These are phyloP conservation scores for Misopates orontium DNA, from an alignment of 257 asterid genomes.

Conservation along the genomic window DNA sequence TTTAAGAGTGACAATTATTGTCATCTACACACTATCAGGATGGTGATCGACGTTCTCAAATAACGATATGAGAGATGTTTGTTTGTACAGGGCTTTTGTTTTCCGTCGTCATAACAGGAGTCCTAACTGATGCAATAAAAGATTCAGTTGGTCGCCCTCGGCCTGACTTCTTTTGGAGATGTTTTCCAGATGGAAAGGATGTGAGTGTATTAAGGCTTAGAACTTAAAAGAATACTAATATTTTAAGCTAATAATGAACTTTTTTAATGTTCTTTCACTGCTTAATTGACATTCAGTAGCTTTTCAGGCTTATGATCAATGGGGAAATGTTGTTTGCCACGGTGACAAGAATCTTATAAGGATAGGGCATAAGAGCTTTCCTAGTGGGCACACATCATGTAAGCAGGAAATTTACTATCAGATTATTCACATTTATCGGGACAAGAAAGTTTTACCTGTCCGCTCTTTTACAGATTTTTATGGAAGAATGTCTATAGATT, in stretches of 20 bases:
- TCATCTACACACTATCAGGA: too few relatives aligned
- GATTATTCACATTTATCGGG: too few relatives aligned
- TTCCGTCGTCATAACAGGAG: slow-evolving; percentile 52
- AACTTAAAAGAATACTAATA: background rate
- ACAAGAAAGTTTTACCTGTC: too few relatives aligned
- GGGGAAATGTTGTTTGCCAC: slow-evolving; percentile 52
- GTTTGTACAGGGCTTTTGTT: slow-evolving; percentile 45
- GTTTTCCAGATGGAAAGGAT: slow-evolving; percentile 61
- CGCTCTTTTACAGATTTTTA: too few relatives aligned
- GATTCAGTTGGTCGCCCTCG: slow-evolving; percentile 68
- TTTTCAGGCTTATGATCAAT: background rate
- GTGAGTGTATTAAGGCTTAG: slow-evolving; percentile 24
- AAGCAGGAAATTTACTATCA: slow-evolving; percentile 1
- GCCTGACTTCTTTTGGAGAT: slow-evolving; percentile 67
- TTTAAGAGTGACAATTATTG: too few relatives aligned
- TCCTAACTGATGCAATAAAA: slow-evolving; percentile 59
- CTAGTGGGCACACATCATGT: slow-evolving; percentile 69
- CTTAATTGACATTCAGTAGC: background rate
- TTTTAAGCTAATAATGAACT: background rate
- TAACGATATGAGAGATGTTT: background rate
- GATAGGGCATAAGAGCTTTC: slow-evolving; percentile 72
- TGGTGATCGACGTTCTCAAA: too few relatives aligned
- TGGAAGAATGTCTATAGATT: too few relatives aligned
- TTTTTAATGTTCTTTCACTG: background rate
- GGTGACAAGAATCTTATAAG: slow-evolving; percentile 43